Base-by-base conservation (phyloP, 2,329 filamentous ascomycete species). In the Lecanicillium sp. region DNA sequence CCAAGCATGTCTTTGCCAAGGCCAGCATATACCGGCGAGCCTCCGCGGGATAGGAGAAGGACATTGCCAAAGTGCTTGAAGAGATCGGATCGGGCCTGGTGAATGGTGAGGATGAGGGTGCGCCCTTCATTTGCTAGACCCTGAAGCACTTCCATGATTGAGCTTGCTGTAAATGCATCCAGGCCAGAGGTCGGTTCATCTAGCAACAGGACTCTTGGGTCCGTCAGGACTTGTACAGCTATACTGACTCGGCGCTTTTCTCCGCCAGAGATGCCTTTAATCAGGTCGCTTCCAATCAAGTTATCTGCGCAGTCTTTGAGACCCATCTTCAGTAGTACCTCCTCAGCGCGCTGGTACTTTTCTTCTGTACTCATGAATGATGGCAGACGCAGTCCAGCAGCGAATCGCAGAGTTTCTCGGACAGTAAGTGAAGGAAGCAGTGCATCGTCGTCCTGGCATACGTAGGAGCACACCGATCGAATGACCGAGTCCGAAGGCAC, bases 211-310 rank as follows among this genome's bases (percentile, higher is more conserved):
- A 89, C 72, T 2, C 78, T 75, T 2, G 84, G 84, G 43, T 87
- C 81, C 0, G 82, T 88, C 9, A 89, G 65, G 6, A 88, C 79
- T 48, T 89, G 84, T 0, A 87, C 77, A 0, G 83, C 84, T 44
- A 89, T 87, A 3, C 80, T 83, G 5, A 88, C 82, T 40, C 85
- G 73, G 3, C 84, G 71, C 58, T 87, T 88, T 57, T 89, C 83
- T 14, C 85, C 85, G 3, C 84, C 84, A 8, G 81, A 86, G 20
- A 89, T 87, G 0, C 84, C 83, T 54, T 88, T 88, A 47, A 85
- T 70, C 4, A 84, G 57, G 8, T 85, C 80, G 41, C 73, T 81
- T 3, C 84, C 84, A 8, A 89, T 73, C 1, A 87, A 56, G 38
- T 83, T 85, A 51, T 87, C 76, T 1, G 83, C 84, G 46, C 83